Evolutionary conservation across 495 filamentous ascomycete species (phyloP), one percentile per base, ranked within the genome.

Genomic region (Podospora sp.): DNA sequence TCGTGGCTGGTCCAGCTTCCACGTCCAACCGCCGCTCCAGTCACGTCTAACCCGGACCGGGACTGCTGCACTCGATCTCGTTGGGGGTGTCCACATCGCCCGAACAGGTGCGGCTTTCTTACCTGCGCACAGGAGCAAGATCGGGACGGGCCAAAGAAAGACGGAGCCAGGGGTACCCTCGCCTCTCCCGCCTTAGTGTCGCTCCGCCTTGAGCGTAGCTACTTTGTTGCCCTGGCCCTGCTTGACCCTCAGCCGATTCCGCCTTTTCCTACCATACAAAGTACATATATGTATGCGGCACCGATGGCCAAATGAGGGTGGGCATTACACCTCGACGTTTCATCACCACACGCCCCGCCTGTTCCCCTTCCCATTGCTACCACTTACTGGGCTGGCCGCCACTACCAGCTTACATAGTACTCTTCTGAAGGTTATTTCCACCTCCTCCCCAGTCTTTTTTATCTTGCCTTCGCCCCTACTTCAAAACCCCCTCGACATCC

Each of bases 401-500:
- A 79, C 76, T 72, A 76, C 82, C 81, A 82, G 81, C 81, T 83
- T 81, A n/a, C n/a, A n/a, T n/a, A n/a, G n/a, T n/a, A 68, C 72
- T 77, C 75, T 74, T 77, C 72, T 72, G 62, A 83, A 81, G 79
- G 80, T 82, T 83, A 77, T 82, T 82, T 78, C 75, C 79, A 79
- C 77, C 71, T 76, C 69, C 65, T 55, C 66, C 46, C 67, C 63
- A 60, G 64, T 68, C 51, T 53, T 60, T n/a, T 69, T 40, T 65
- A 36, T 66, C 51, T 68, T 51, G 62, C 63, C 63, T 60, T 67
- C 52, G 27, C 9, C 26, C 56, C 52, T 59, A 50, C 67, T 50
- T 68, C 56, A 63, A 58, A 63, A 67, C 55, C 60, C n/a, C 57
- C 67, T 65, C 60, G 46, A 52, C 29, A 40, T 58, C 59, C 52